Conservation (phyloP, 1,284 basidiomycete genomes). For the Sporisorium sorghi region DNA sequence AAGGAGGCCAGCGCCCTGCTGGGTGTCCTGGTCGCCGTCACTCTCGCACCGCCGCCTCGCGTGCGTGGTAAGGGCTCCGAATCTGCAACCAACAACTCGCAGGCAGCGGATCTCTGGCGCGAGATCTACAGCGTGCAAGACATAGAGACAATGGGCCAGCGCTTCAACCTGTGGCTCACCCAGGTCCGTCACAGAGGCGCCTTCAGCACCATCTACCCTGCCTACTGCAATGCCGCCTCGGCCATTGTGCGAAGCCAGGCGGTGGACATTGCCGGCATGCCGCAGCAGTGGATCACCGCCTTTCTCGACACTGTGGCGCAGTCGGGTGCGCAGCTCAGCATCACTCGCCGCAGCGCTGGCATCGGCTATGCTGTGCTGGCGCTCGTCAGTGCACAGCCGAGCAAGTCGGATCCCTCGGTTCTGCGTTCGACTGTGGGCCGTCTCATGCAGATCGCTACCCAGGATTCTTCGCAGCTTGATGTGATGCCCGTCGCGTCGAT, state of each 20-base stretch:
- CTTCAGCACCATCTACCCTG: conserved; percentile 69
- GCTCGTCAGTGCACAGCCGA: conserved; percentile 61
- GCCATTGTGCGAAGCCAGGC: conserved; percentile 56
- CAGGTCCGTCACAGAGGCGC: conserved; percentile 69
- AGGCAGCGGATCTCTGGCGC: conserved; percentile 25
- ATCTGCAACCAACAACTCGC: conserved; percentile 15
- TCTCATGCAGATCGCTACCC: conserved; percentile 41
- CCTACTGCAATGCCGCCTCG: conserved; percentile 60
- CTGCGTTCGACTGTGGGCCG: conserved; percentile 37
- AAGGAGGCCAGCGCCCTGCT: conserved; percentile 69
- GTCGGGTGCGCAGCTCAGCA: conserved; percentile 59
- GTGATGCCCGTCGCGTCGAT: conserved; percentile 48
- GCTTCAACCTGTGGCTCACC: conserved; percentile 68
- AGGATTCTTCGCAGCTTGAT: conserved; percentile 22
- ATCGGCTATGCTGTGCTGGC: conserved; percentile 69
- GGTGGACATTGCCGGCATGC: conserved; percentile 51
- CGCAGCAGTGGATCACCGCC: conserved; percentile 64
- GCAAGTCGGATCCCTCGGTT: conserved; percentile 31
- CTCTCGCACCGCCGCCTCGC: conserved; percentile 35
- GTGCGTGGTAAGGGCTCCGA: conserved; percentile 10
- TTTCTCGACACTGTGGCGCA: conserved; percentile 53
- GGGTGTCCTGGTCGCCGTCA: conserved; percentile 56
- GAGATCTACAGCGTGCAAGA: conserved; percentile 29
- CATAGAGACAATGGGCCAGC: conserved; percentile 58
- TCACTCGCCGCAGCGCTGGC: conserved; percentile 69